Percentiles rank a stretch among this genome's conserved stretches.
Conservation (phyloP, 352 stramenopile genomes). For the Globisporangium megalacanthum region DNA sequence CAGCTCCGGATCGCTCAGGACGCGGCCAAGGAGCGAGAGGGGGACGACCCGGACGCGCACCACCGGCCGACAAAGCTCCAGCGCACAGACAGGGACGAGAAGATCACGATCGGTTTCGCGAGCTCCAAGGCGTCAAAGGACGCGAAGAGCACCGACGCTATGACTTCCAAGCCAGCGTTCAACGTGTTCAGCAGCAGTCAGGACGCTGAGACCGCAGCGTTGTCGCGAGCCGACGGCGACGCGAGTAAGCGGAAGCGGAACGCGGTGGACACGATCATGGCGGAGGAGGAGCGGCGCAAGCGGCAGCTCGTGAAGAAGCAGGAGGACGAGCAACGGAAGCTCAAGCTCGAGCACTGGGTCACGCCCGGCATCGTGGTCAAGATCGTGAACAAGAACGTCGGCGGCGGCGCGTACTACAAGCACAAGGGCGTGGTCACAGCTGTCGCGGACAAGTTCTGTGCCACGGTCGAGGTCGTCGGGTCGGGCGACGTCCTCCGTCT, state of each 20-base stretch:
- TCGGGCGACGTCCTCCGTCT: conserved; percentile 75
- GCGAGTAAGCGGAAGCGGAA: conserved; percentile 21
- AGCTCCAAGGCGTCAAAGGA: conserved; percentile 24
- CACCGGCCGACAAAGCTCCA: conserved; percentile 54
- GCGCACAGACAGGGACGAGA: conserved; percentile 37
- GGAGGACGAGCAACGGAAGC: conserved; percentile 30
- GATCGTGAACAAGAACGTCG: conserved; percentile 91
- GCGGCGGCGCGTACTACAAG: conserved; percentile 86
- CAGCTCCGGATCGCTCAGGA: conserved; percentile 68
- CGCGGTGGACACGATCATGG: conserved; percentile 52
- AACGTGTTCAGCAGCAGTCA: conserved; percentile 11
- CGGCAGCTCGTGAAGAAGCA: conserved; percentile 28
- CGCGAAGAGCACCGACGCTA: not conserved
- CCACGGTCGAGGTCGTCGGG: conserved; percentile 78
- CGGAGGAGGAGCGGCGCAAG: conserved; percentile 45
- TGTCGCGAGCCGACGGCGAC: conserved; percentile 1
- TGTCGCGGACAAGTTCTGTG: conserved; percentile 79
- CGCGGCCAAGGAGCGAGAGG: conserved; percentile 18
- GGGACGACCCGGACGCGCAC: conserved; percentile 19
- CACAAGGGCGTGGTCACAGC: conserved; percentile 74
- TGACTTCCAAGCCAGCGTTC: conserved; percentile 4
- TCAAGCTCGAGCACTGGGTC: conserved; percentile 89
- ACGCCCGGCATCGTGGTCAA: conserved; percentile 90
- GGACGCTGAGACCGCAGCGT: not conserved
- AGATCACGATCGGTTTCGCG: conserved; percentile 32